Evolutionary conservation across 2,329 filamentous ascomycete genomes (phyloP).

Genomic region (Alternaria sp.): DNA sequence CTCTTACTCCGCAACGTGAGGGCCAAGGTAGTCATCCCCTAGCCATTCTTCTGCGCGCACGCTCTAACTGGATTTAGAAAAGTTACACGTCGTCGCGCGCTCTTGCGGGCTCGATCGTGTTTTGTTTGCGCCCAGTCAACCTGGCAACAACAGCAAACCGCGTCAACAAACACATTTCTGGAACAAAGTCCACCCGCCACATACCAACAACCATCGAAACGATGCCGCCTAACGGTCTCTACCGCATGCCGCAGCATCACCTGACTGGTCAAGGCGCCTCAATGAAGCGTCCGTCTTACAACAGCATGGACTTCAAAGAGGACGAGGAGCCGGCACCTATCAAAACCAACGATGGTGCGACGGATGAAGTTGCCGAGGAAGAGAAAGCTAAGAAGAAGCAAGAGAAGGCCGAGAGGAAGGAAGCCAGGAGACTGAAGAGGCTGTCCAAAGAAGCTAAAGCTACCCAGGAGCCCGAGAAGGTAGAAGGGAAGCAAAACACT

Average conservation of each 20-base stretch:
- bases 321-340: slow-evolving; percentile 3
- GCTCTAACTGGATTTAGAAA: background rate
- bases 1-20: background rate
- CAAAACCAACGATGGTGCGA: background rate
- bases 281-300: slow-evolving; percentile 21
- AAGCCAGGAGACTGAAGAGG: slow-evolving; percentile 8
- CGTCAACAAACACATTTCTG: background rate
- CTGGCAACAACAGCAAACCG: background rate
- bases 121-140: background rate
- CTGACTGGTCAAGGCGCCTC: slow-evolving; percentile 11
- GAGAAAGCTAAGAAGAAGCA: slow-evolving; percentile 1
- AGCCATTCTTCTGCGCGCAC: background rate
- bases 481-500: background rate
- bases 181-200: background rate
- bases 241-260: slow-evolving; percentile 31
- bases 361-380: background rate
- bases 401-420: slow-evolving; percentile 12
- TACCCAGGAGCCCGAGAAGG: background rate
- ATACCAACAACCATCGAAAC: background rate
- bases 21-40: background rate
- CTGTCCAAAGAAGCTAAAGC: background rate
- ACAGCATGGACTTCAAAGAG: slow-evolving; percentile 28
- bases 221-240: slow-evolving; percentile 35
- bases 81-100: background rate
- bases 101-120: background rate